These are phyloP conservation scores for Oryza brachyantha DNA, from an alignment of 176 grass and related monocot species.

Conservation along the genomic window DNA sequence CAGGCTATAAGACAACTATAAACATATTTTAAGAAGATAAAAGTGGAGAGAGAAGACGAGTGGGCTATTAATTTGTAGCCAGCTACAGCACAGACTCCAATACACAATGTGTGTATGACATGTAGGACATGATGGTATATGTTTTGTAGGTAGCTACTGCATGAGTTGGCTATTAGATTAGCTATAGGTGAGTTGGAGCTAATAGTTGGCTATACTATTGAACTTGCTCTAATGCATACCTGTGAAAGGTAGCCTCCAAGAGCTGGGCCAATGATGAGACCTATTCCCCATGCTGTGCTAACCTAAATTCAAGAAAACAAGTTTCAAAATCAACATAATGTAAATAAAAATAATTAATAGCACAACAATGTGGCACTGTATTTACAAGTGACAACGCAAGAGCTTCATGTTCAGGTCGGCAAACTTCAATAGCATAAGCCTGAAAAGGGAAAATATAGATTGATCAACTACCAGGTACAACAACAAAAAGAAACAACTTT, in stretches of 20 bases:
- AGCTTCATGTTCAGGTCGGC: constrained; percentile 76
- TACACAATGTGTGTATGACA: too few species aligned
- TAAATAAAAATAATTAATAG: neutral
- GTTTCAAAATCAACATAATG: constrained; percentile 5
- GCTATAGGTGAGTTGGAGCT: too few species aligned
- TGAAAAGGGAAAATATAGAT: constrained; percentile 27
- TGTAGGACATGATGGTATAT: too few species aligned
- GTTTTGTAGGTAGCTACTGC: too few species aligned
- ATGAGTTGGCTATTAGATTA: too few species aligned
- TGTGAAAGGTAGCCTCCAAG: constrained; percentile 82
- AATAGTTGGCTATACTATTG: too few species aligned
- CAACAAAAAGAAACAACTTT: neutral
- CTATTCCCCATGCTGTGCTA: constrained; percentile 66
- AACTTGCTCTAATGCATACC: too few species aligned
- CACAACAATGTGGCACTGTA: neutral
- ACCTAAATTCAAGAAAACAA: constrained; percentile 41
- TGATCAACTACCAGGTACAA: neutral
- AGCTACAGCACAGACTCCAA: too few species aligned
- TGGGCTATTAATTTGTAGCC: too few species aligned
- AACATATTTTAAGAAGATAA: too few species aligned
- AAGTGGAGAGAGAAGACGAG: too few species aligned
- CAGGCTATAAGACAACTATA: too few species aligned
- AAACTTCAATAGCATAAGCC: constrained; percentile 92
- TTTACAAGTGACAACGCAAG: constrained; percentile 77
- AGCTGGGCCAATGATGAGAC: constrained; percentile 93